phyloP scores from a whole-genome alignment of 2,329 filamentous ascomycete species.

The Xylaria sp. region DNA sequence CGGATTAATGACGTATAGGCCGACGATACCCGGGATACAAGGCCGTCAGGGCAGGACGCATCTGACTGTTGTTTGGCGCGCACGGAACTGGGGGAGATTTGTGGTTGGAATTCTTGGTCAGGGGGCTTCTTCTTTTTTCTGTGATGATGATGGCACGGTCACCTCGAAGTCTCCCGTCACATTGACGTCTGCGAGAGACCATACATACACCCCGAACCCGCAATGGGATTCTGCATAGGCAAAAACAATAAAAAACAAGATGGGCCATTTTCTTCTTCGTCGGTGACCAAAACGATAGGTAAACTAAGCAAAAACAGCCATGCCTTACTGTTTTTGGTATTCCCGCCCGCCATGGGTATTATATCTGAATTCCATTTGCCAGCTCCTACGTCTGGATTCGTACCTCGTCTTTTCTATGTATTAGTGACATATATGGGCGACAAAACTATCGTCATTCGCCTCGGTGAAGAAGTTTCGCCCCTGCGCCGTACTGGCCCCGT shows the following conservation, averaged over 20 bases:
- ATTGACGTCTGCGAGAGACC: slow-evolving; percentile 21
- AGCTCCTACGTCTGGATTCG: slow-evolving; percentile 3
- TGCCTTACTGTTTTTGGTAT: slow-evolving; percentile 17
- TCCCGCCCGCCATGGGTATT: not conserved
- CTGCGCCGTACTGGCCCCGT: slow-evolving; percentile 8
- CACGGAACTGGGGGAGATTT: slow-evolving; percentile 13
- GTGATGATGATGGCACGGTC: slow-evolving; percentile 14
- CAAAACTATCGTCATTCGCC: slow-evolving; percentile 14
- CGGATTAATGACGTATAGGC: slow-evolving; percentile 8
- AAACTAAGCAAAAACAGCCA: not conserved
- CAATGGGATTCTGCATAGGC: slow-evolving; percentile 34
- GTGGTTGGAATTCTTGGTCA: slow-evolving; percentile 17
- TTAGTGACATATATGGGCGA: slow-evolving; percentile 4
- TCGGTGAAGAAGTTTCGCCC: not conserved
- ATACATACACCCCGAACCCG: slow-evolving; percentile 27
- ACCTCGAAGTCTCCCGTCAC: slow-evolving; percentile 9
- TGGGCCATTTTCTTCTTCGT: slow-evolving; percentile 10
- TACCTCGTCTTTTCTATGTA: slow-evolving; percentile 9
- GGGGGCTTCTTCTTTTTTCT: slow-evolving; percentile 11
- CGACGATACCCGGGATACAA: slow-evolving; percentile 18
- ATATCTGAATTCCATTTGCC: not conserved
- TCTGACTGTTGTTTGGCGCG: slow-evolving; percentile 16
- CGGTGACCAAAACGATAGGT: slow-evolving; percentile 1
- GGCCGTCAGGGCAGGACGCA: slow-evolving; percentile 19
- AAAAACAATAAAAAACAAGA: slow-evolving; percentile 21